These are phyloP conservation scores for Chytriomyces confervae DNA, from an alignment of 192 early-diverging fungal species.

Conservation along the genomic window DNA sequence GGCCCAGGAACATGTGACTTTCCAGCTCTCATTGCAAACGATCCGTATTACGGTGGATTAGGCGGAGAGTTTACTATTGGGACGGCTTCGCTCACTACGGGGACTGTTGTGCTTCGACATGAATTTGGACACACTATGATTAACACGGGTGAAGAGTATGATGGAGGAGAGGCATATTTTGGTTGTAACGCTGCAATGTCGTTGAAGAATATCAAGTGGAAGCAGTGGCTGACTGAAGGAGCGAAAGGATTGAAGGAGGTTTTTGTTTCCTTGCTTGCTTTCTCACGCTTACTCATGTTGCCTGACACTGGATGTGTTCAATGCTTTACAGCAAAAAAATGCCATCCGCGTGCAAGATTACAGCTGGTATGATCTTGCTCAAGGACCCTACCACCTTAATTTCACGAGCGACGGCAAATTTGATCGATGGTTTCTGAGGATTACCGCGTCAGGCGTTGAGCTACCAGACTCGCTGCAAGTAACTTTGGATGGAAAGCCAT, in stretches of 20 bases:
- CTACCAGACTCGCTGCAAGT: conserved; percentile 50
- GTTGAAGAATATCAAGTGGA: conserved; percentile 62
- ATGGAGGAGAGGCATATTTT: conserved; percentile 53
- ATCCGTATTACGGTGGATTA: conserved; percentile 66
- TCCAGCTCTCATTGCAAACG: conserved; percentile 65
- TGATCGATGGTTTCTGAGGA: conserved; percentile 59
- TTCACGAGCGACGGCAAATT: conserved; percentile 59
- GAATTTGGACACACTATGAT: conserved; percentile 58
- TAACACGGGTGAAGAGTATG: conserved; percentile 53
- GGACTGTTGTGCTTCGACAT: conserved; percentile 66
- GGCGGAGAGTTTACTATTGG: conserved; percentile 70
- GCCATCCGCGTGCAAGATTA: conserved; percentile 17
- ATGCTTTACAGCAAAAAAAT: conserved; percentile 7
- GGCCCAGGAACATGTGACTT: conserved; percentile 65
- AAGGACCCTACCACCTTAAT: conserved; percentile 57
- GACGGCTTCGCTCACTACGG: conserved; percentile 56
- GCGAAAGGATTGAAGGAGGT: conserved; percentile 50
- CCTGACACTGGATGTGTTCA: background rate
- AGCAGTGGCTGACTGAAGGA: conserved; percentile 60
- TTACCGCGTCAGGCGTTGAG: conserved; percentile 65
- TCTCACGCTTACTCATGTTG: conserved; percentile 5
- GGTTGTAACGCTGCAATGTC: conserved; percentile 55
- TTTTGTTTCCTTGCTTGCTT: conserved; percentile 26
- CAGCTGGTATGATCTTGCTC: conserved; percentile 65
- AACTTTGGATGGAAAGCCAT: conserved; percentile 55